These are phyloP conservation scores for Ligustrum vulgare DNA, from an alignment of 257 asterid genomes.

Conservation along the genomic window DNA sequence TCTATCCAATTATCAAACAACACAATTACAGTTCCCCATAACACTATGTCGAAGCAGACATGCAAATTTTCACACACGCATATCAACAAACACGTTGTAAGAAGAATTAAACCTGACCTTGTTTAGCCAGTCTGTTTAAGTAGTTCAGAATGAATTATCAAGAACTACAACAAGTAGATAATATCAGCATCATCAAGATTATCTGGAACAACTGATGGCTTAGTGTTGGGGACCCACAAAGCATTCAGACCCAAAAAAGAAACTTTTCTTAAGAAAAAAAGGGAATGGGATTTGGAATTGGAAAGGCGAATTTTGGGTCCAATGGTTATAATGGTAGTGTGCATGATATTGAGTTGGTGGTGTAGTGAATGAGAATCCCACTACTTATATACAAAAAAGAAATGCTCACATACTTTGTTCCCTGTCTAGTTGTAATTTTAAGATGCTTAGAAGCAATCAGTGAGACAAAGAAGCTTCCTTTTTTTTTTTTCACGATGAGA, in stretches of 20 bases:
- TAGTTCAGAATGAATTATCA: slow-evolving; percentile 26
- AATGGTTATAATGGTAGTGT: slow-evolving; percentile 39
- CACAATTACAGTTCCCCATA: background rate
- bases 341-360: slow-evolving; percentile 39
- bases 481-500: slow-evolving; percentile 30
- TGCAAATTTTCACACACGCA: background rate
- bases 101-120: slow-evolving; percentile 39
- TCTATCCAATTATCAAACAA: background rate
- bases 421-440: slow-evolving; percentile 28
- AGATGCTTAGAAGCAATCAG: slow-evolving; percentile 61
- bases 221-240: slow-evolving; percentile 51
- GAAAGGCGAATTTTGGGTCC: slow-evolving; percentile 19
- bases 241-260: slow-evolving; percentile 32
- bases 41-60: background rate
- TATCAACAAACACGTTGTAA: background rate
- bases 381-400: slow-evolving; percentile 48
- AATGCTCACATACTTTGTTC: slow-evolving; percentile 34
- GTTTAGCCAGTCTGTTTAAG: slow-evolving; percentile 32
- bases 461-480: slow-evolving; percentile 28
- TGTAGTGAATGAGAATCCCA: slow-evolving; percentile 82
- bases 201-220: slow-evolving; percentile 31
- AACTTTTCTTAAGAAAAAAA: slow-evolving; percentile 23
- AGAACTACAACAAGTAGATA: slow-evolving; percentile 30
- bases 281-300: slow-evolving; percentile 22
- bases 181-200: slow-evolving; percentile 28